These are phyloP conservation scores for thale cress (Arabidopsis thaliana) DNA, from an alignment of 345 rosid genomes.

Conservation along the genomic window TAIR10.1 NC_003074.8:21746501-21747000, in stretches of 20 bases:
- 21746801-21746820: slow-evolving; percentile 18
- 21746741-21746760: neutral
- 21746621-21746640: slow-evolving; percentile 22
- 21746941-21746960: neutral
- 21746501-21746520: neutral
- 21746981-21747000: neutral
- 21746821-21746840: neutral
- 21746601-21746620: slow-evolving; percentile 56
- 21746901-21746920: neutral
- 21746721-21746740: slow-evolving; percentile 14
- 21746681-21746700: slow-evolving; percentile 46
- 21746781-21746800: slow-evolving; percentile 31
- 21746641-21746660: slow-evolving; percentile 45
- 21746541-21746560: neutral
- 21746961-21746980: neutral
- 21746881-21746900: neutral
- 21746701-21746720: slow-evolving; percentile 18
- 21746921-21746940: slow-evolving; percentile 16
- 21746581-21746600: slow-evolving; percentile 21
- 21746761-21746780: neutral
- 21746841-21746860: no score
- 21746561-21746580: slow-evolving; percentile 24
- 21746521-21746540: neutral
- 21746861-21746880: neutral
- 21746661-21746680: slow-evolving; percentile 46